Evolutionary conservation across 73 alveolate species (phyloP).

Genomic region (Tetrahymena malaccensis): DNA sequence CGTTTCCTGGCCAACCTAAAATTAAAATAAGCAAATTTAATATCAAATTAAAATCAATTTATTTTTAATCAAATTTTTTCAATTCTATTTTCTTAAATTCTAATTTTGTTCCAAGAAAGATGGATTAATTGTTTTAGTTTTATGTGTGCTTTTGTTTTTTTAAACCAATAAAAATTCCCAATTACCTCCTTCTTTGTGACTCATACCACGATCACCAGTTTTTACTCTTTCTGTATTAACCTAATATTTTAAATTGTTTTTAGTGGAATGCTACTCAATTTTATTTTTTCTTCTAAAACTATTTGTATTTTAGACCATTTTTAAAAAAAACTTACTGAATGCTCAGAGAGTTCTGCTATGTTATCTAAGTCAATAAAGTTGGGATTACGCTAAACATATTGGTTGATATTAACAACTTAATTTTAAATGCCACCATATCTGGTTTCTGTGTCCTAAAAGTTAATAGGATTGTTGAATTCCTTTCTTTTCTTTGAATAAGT

Average conservation of each 20-base stretch:
- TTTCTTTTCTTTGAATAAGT: conserved; percentile 74
- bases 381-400: conserved; percentile 63
- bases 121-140: neutral
- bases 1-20: conserved; percentile 82
- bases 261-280: neutral
- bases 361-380: conserved; percentile 65
- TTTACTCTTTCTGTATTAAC: conserved; percentile 87
- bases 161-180: neutral
- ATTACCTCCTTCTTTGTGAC: conserved; percentile 82
- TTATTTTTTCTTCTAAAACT: neutral
- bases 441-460: conserved; percentile 78
- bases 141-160: neutral
- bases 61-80: neutral
- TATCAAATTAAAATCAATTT: neutral
- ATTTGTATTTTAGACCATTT: neutral
- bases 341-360: conserved; percentile 72
- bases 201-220: conserved; percentile 75
- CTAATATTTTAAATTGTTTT: neutral
- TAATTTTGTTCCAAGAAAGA: neutral
- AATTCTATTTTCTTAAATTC: neutral
- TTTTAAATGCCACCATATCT: conserved; percentile 52
- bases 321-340: conserved; percentile 43
- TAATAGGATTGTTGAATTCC: conserved; percentile 76
- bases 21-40: neutral
- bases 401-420: conserved; percentile 6